phyloP scores from a whole-genome alignment of 257 asterid species.

The Craterostigma plantagineum region DNA sequence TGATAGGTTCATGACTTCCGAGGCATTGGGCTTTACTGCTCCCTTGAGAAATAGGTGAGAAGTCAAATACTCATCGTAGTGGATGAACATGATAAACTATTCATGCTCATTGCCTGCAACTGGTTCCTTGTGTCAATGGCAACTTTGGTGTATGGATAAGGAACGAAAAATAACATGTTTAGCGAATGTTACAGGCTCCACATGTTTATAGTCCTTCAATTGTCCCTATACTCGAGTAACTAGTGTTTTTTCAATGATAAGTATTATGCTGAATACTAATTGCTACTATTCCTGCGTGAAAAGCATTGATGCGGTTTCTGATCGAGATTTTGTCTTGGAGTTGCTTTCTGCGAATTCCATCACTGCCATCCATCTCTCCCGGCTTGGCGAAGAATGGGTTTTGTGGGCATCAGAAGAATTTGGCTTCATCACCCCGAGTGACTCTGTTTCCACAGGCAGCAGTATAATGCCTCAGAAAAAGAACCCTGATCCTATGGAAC shows the following conservation, averaged over 20 bases:
- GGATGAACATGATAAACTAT: not conserved
- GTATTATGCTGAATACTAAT: slow-evolving; percentile 8
- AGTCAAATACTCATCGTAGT: not conserved
- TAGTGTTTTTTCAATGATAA: not conserved
- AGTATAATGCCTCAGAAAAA: slow-evolving; percentile 99
- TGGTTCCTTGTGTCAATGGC: too few relatives aligned
- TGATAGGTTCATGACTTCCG: slow-evolving; percentile 89
- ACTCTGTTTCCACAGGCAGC: slow-evolving; percentile 95
- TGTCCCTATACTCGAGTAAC: not conserved
- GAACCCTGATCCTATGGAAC: slow-evolving; percentile 99
- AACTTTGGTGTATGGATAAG: too few relatives aligned
- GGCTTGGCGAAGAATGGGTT: slow-evolving; percentile 99
- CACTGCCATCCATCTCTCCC: slow-evolving; percentile 80
- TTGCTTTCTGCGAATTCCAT: slow-evolving; percentile 79
- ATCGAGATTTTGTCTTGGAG: slow-evolving; percentile 94
- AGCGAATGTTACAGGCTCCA: too few relatives aligned
- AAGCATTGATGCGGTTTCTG: slow-evolving; percentile 99
- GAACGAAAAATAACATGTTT: too few relatives aligned
- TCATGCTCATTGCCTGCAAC: not conserved
- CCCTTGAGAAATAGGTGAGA: slow-evolving; percentile 88
- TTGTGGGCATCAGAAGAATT: slow-evolving; percentile 98
- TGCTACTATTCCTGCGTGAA: slow-evolving; percentile 25
- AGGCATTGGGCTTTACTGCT: slow-evolving; percentile 76
- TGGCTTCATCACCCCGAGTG: slow-evolving; percentile 88
- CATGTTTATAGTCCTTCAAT: too few relatives aligned